Percentiles rank a stretch among this genome's conserved stretches.
Evolutionary conservation across 2,329 filamentous ascomycete species (phyloP).

Genomic region (Domatiomyces catenatus): DNA sequence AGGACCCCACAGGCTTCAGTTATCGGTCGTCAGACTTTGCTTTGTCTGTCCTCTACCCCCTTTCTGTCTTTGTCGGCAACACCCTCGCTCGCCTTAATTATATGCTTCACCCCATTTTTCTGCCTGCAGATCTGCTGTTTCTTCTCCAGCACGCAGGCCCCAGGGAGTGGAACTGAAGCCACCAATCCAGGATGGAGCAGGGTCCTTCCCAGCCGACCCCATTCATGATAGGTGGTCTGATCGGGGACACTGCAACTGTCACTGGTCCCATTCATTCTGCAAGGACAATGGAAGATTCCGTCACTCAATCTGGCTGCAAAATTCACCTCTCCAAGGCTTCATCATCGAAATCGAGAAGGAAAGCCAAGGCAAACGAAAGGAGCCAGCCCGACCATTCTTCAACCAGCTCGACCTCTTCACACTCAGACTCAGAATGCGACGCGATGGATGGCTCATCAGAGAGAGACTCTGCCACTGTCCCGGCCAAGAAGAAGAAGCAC

Average conservation of each 20-base stretch:
- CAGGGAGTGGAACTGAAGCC: neutral
- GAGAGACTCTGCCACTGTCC: constrained; percentile 5
- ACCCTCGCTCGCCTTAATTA: neutral
- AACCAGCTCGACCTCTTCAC: neutral
- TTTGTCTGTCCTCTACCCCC: too few relatives aligned
- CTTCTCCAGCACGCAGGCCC: neutral
- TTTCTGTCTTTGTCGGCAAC: neutral
- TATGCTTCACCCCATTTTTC: neutral
- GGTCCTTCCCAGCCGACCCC: neutral
- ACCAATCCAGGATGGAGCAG: neutral
- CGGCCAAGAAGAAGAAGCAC: constrained; percentile 6
- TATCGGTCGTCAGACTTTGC: neutral
- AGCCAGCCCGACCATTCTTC: neutral
- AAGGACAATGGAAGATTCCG: neutral
- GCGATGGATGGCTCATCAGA: constrained; percentile 1
- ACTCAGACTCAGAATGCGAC: neutral
- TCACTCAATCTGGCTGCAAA: neutral
- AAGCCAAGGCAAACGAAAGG: neutral
- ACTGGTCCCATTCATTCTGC: neutral
- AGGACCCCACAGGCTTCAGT: neutral
- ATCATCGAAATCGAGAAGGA: neutral
- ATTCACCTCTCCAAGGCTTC: neutral
- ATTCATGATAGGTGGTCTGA: neutral
- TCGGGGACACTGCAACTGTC: neutral
- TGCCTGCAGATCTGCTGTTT: neutral